A percentile compares a stretch with the other conserved stretches of the same genome.
Conservation (phyloP, 1,284 basidiomycete species). For the Phenoliferia sp. region DNA sequence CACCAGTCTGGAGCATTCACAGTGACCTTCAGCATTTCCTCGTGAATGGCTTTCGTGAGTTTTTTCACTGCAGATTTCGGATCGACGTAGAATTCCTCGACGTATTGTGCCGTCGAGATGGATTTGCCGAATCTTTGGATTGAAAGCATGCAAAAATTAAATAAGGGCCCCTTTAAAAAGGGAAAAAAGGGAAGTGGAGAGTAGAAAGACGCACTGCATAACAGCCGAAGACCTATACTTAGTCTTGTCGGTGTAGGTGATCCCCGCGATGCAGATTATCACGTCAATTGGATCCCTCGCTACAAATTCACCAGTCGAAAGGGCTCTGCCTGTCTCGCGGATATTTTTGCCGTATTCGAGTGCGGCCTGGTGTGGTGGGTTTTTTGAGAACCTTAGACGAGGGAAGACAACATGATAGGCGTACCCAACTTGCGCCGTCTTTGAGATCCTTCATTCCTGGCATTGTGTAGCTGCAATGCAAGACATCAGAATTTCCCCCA, state of each 20-base stretch:
- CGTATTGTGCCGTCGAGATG: conserved; percentile 68
- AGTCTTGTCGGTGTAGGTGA: conserved; percentile 90
- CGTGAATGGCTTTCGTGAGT: conserved; percentile 69
- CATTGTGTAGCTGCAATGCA: conserved; percentile 55
- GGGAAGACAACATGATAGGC: background rate
- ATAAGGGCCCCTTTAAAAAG: background rate
- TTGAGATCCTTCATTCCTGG: conserved; percentile 89
- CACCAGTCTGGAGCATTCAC: conserved; percentile 93
- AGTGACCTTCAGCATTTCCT: conserved; percentile 65
- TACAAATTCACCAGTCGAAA: conserved; percentile 12
- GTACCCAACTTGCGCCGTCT: conserved; percentile 82
- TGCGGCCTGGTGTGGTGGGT: conserved; percentile 52
- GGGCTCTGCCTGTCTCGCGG: conserved; percentile 34
- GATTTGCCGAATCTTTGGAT: conserved; percentile 69
- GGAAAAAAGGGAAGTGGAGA: background rate
- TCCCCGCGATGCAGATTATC: conserved; percentile 72
- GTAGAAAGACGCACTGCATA: conserved; percentile 45
- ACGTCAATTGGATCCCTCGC: conserved; percentile 45
- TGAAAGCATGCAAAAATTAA: background rate
- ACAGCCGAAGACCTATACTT: conserved; percentile 73
- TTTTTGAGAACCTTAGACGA: background rate
- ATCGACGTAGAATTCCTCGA: conserved; percentile 68
- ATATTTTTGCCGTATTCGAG: conserved; percentile 84
- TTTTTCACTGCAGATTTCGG: conserved; percentile 78
- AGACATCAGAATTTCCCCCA: conserved; percentile 37